These are phyloP conservation scores for Groenewaldozyma tartarivorans DNA, from an alignment of 805 yeast genomes.

Conservation along the genomic window DNA sequence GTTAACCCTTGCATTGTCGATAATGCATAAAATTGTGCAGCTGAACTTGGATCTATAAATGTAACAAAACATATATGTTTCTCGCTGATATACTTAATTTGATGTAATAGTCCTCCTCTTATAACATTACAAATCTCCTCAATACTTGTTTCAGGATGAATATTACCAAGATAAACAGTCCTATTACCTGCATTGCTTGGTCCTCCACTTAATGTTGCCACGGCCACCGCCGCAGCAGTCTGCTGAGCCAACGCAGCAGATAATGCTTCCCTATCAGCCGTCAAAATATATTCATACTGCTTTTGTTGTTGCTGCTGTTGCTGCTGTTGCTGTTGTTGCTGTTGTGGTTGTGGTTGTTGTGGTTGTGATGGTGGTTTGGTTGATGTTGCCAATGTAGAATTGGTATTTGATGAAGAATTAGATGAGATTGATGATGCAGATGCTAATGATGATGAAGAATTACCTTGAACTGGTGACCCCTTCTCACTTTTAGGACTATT, in stretches of 20 bases:
- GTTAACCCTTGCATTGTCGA: slow-evolving; percentile 82
- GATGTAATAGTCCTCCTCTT: slow-evolving; percentile 87
- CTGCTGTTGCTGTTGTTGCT: too few relatives aligned
- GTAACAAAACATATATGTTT: slow-evolving; percentile 91
- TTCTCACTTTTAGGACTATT: slow-evolving; percentile 41
- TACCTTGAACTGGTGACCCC: not conserved
- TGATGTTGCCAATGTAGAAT: not conserved
- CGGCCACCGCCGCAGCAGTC: slow-evolving; percentile 95
- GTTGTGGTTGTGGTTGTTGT: not conserved
- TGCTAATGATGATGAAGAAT: not conserved
- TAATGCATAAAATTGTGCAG: slow-evolving; percentile 95
- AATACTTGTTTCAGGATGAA: slow-evolving; percentile 78
- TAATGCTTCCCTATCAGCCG: slow-evolving; percentile 47
- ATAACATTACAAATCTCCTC: slow-evolving; percentile 96
- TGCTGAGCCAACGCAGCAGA: slow-evolving; percentile 61
- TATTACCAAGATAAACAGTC: slow-evolving; percentile 82
- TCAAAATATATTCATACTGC: slow-evolving; percentile 59
- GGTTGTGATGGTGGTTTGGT: not conserved
- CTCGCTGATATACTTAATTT: slow-evolving; percentile 69
- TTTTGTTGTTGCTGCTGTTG: too few relatives aligned
- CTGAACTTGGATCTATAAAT: slow-evolving; percentile 92
- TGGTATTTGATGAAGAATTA: not conserved
- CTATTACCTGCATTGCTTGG: slow-evolving; percentile 86
- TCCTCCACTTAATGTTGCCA: slow-evolving; percentile 92
- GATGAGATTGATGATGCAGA: not conserved